phyloP scores from a whole-genome alignment of 306 rosid species.

The Potentilla sterilis region DNA sequence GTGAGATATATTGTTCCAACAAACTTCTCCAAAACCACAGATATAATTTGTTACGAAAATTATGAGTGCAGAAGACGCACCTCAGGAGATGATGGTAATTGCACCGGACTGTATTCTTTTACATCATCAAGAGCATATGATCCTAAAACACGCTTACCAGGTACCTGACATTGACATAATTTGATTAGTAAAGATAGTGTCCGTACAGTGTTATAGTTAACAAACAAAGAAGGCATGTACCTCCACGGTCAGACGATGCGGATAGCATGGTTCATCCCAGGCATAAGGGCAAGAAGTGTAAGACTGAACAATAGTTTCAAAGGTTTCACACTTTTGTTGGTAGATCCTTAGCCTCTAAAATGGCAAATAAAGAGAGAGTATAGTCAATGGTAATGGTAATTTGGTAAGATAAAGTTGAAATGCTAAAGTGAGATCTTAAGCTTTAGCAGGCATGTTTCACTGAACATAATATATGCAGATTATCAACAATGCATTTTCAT shows the following conservation, averaged over 20 bases:
- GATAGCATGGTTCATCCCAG: conserved; percentile 96
- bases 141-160: conserved; percentile 88
- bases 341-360: conserved; percentile 78
- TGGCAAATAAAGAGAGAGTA: conserved; percentile 30
- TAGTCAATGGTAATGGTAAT: conserved; percentile 8
- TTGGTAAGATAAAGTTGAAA: neutral
- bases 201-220: conserved; percentile 4
- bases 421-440: neutral
- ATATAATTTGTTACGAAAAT: conserved; percentile 3
- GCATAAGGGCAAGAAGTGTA: conserved; percentile 77
- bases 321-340: conserved; percentile 86
- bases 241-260: conserved; percentile 89
- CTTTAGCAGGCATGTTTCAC: neutral
- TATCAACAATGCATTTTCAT: neutral
- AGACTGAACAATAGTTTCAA: conserved; percentile 72
- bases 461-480: neutral
- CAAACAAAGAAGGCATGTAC: conserved; percentile 31
- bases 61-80: conserved; percentile 33
- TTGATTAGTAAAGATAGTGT: conserved; percentile 24
- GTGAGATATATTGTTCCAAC: neutral
- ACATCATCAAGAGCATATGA: conserved; percentile 83
- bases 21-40: neutral
- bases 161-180: conserved; percentile 53
- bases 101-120: conserved; percentile 65
- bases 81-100: conserved; percentile 73